Evolutionary conservation across 1,284 basidiomycete species (phyloP).

Genomic region (Apiotrichum brassicae): DNA sequence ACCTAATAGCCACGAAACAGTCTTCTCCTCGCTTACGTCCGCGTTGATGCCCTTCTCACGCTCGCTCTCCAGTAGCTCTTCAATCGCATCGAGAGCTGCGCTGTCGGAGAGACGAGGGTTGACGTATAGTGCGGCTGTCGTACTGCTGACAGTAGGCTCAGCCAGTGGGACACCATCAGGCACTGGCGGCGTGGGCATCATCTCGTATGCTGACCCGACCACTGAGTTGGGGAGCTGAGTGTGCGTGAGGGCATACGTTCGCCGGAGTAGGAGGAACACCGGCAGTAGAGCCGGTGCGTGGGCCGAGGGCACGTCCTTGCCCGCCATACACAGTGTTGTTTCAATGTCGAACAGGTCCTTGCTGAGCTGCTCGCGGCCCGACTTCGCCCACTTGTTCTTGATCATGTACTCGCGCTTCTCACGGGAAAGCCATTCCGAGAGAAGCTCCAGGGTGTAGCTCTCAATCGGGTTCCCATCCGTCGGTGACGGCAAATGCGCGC

Average conservation of each 20-base stretch:
- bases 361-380: conserved; percentile 37
- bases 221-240: conserved; percentile 26
- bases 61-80: conserved; percentile 43
- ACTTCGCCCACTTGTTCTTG: conserved; percentile 44
- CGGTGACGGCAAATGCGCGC: neutral
- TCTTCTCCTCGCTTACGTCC: conserved; percentile 30
- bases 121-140: conserved; percentile 42
- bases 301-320: conserved; percentile 18
- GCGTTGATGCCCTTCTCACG: conserved; percentile 41
- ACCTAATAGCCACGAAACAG: conserved; percentile 23
- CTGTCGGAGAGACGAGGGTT: conserved; percentile 39
- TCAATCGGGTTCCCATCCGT: conserved; percentile 26
- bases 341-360: conserved; percentile 47
- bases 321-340: conserved; percentile 26
- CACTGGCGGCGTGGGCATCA: conserved; percentile 39
- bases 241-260: conserved; percentile 31
- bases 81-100: conserved; percentile 31
- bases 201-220: conserved; percentile 31
- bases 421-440: conserved; percentile 41
- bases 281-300: conserved; percentile 29
- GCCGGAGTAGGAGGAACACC: conserved; percentile 33
- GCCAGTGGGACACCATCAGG: conserved; percentile 34
- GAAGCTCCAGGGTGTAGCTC: conserved; percentile 39
- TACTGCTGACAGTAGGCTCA: conserved; percentile 41
- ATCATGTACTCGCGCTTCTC: conserved; percentile 47